Conservation (phyloP, 306 rosid genomes). For the Prosopis cineraria region DNA sequence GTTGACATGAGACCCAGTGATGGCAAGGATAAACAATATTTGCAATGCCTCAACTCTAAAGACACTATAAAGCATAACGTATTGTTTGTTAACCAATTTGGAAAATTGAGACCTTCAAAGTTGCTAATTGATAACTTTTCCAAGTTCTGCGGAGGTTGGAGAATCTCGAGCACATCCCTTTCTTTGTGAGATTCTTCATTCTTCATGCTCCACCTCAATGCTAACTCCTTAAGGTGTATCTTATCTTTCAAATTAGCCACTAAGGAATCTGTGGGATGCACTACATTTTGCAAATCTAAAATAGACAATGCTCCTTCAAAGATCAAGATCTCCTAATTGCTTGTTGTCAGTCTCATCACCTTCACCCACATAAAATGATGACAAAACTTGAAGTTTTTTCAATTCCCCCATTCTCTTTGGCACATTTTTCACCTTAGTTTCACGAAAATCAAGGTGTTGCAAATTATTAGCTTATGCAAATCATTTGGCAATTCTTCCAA, state of each 20-base stretch:
- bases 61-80: conserved; percentile 11
- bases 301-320: too few species aligned
- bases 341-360: conserved; percentile 13
- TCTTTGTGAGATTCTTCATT: not conserved
- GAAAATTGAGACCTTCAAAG: too few species aligned
- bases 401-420: conserved; percentile 18
- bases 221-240: not conserved
- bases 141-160: not conserved
- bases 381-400: conserved; percentile 29
- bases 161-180: not conserved
- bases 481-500: too few species aligned
- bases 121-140: not conserved
- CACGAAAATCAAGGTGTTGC: too few species aligned
- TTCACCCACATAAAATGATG: conserved; percentile 22
- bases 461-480: too few species aligned
- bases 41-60: conserved; percentile 3
- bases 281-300: not conserved
- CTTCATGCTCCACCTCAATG: not conserved
- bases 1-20: conserved; percentile 31
- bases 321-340: not conserved
- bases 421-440: too few species aligned
- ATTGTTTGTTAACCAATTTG: not conserved
- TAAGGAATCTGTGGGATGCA: not conserved
- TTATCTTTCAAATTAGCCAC: not conserved
- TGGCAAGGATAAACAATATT: conserved; percentile 35